Evolutionary conservation across 345 rosid genomes (phyloP), one percentile per base, ranked within the genome.

Genomic region (Eucalyptus fibrosa): DNA sequence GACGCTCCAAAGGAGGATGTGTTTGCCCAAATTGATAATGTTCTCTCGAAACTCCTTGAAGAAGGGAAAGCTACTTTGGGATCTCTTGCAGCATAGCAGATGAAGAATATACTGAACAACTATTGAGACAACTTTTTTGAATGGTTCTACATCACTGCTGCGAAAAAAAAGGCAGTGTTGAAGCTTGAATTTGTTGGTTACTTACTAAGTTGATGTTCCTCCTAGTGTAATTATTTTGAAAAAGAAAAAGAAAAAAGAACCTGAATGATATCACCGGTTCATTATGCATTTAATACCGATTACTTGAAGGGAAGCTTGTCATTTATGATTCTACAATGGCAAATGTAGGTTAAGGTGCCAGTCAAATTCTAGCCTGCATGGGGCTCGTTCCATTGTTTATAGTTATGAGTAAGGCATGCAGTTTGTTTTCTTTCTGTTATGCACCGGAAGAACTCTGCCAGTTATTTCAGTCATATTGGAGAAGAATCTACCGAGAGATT

Each of bases 1-100:
- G 91, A 91, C 88, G 91, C 91, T 86, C 34, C 94, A 8, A 96
- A 95, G 92, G 94, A 94, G 21, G 94, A 95, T 67, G 99, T 94
- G 72, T 96, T 94, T 87, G 90, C 91, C 37, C 94, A 93, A 88
- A 95, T 94, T 34, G 93, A 95, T 60, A 60, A 55, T 88, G 93
- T 94, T 87, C 90, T 96, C 86, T 88, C 94, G 47, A 93, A 94
- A 87, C 90, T 96, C 81, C 87, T 93, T 60, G 94, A 92, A 88
- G 92, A 90, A 62, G 67, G 91, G 91, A 91, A 91, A 89, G 89
- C 89, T 69, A 42, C 92, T 87, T 90, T 88, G 65, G 92, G 91
- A 87, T 92, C 95, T 92, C 88, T 93, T 60, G 92, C 92, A 50
- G 91, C 93, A 45, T 94, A 90, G 87, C 88, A 77, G 42, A 42